phyloP scores from a whole-genome alignment of 441 rosid genomes.

The Brassica hybrid region DNA sequence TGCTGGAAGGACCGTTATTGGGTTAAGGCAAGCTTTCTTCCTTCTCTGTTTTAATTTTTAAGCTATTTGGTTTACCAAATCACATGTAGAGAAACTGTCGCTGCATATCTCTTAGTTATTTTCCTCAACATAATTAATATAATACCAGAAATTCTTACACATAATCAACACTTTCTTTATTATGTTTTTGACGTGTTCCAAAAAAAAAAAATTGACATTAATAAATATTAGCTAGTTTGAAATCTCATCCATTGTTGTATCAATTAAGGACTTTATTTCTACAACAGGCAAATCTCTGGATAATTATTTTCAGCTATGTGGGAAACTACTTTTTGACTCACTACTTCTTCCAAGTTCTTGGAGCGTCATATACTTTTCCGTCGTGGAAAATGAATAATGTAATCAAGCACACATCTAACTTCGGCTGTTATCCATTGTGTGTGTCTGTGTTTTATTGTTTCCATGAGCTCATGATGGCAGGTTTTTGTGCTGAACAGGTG shows the following conservation, averaged over 20 bases:
- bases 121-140: background rate
- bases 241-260: constrained; percentile 4
- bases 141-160: background rate
- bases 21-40: constrained; percentile 80
- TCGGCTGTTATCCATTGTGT: background rate
- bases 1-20: constrained; percentile 86
- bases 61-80: background rate
- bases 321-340: constrained; percentile 99
- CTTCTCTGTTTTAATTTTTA: constrained; percentile 1
- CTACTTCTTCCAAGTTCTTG: constrained; percentile 94
- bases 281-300: constrained; percentile 92
- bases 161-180: background rate
- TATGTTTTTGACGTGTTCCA: background rate
- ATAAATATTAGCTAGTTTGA: too few species aligned
- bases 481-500: constrained; percentile 58
- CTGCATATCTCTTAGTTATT: background rate
- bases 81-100: background rate
- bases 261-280: constrained; percentile 30
- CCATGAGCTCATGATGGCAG: constrained; percentile 22
- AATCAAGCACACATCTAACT: constrained; percentile 42
- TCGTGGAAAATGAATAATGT: constrained; percentile 99
- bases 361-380: constrained; percentile 97
- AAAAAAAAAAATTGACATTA: too few species aligned
- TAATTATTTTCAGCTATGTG: constrained; percentile 86
- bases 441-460: constrained; percentile 7